Evolutionary conservation across 1,284 basidiomycete genomes (phyloP).

Genomic region (Earliella scabrosa): DNA sequence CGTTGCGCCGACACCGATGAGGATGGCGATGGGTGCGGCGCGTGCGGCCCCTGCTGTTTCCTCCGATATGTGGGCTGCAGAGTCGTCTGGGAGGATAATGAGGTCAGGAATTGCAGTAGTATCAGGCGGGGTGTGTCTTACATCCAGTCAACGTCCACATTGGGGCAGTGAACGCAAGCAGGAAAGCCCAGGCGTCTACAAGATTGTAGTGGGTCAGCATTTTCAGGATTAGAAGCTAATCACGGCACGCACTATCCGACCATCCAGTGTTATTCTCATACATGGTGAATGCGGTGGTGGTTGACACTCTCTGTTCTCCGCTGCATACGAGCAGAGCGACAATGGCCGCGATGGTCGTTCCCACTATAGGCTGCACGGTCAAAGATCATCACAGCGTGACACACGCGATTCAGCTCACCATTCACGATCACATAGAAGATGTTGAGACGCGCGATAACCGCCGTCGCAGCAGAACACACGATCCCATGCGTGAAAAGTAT

Average conservation of each 20-base stretch:
- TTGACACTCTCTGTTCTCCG: slow-evolving; percentile 61
- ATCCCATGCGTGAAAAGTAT: slow-evolving; percentile 67
- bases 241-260: slow-evolving; percentile 50
- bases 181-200: slow-evolving; percentile 73
- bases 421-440: slow-evolving; percentile 70
- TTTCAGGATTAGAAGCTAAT: background rate
- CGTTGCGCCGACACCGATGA: slow-evolving; percentile 65
- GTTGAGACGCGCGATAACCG: slow-evolving; percentile 67
- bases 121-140: slow-evolving; percentile 36
- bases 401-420: slow-evolving; percentile 39
- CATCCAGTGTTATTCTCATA: slow-evolving; percentile 80
- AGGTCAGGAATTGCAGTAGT: background rate
- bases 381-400: background rate
- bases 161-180: slow-evolving; percentile 72
- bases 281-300: slow-evolving; percentile 68
- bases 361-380: slow-evolving; percentile 22
- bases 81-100: slow-evolving; percentile 55
- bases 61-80: slow-evolving; percentile 79
- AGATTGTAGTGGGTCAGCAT: background rate
- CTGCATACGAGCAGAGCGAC: slow-evolving; percentile 61
- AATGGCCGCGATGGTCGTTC: slow-evolving; percentile 58
- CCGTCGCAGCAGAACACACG: slow-evolving; percentile 73
- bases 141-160: slow-evolving; percentile 85
- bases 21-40: slow-evolving; percentile 79
- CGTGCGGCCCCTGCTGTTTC: slow-evolving; percentile 69